Conservation (phyloP, 352 stramenopile species). For the Globisporangium barbulae region DNA sequence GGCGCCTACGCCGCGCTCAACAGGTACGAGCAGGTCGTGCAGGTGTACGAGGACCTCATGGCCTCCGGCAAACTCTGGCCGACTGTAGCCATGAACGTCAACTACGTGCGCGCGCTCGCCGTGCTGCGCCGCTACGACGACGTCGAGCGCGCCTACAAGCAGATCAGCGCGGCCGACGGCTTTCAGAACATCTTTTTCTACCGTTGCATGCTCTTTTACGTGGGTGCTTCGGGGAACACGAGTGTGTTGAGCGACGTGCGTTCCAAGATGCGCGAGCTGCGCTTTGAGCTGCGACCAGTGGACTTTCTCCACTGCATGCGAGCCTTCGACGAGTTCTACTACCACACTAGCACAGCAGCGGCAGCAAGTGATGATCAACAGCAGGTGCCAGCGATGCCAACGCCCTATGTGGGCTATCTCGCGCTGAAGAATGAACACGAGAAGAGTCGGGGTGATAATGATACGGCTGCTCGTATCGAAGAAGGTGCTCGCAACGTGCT, state of each 20-base stretch:
- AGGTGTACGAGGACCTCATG: conserved; percentile 10
- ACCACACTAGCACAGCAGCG: not conserved
- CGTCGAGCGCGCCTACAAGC: not conserved
- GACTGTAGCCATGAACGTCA: conserved; percentile 18
- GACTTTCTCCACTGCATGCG: conserved; percentile 13
- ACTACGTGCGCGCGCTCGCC: conserved; percentile 17
- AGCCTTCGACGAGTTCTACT: conserved; percentile 13
- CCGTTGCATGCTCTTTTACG: conserved; percentile 15
- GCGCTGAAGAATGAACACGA: not conserved
- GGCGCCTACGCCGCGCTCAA: conserved; percentile 13
- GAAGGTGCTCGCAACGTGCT: conserved; percentile 1
- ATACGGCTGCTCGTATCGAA: not conserved
- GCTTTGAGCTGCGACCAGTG: conserved; percentile 9
- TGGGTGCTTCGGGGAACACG: not conserved
- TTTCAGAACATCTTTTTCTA: conserved; percentile 22
- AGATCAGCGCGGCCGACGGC: conserved; percentile 10
- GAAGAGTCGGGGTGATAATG: not conserved
- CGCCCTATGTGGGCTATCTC: not conserved
- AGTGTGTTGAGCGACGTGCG: conserved; percentile 1
- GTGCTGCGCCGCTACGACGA: conserved; percentile 6
- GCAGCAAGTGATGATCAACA: not conserved
- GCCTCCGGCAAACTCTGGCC: conserved; percentile 9
- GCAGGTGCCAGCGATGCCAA: not conserved
- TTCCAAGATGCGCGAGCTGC: conserved; percentile 9
- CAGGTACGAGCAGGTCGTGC: conserved; percentile 7